phyloP scores from a whole-genome alignment of 2,329 filamentous ascomycete species.

The Cercospora sp. region DNA sequence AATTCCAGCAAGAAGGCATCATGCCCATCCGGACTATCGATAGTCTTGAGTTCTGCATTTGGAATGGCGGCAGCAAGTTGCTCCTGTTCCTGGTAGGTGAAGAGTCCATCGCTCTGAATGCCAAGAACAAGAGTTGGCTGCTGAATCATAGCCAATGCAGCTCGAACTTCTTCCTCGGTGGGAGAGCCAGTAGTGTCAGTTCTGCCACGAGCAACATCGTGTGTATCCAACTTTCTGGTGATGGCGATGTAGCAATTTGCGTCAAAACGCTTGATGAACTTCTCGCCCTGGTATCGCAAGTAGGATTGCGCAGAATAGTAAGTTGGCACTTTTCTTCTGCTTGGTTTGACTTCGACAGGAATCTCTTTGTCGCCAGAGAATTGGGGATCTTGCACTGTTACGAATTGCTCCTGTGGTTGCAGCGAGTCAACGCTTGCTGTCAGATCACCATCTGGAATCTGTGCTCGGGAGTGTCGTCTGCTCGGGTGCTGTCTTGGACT shows the following conservation, averaged over 20 bases:
- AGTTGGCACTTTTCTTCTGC: conserved; percentile 54
- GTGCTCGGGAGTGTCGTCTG: conserved; percentile 31
- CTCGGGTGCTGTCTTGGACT: conserved; percentile 45
- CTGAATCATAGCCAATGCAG: conserved; percentile 77
- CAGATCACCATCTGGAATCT: conserved; percentile 31
- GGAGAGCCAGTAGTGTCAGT: conserved; percentile 38
- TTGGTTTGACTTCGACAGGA: conserved; percentile 31
- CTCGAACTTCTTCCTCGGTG: conserved; percentile 57
- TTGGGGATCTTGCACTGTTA: conserved; percentile 47
- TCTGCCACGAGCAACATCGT: conserved; percentile 64
- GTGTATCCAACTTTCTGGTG: conserved; percentile 94
- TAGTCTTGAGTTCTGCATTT: conserved; percentile 75
- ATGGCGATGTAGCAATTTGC: conserved; percentile 99
- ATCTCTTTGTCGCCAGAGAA: conserved; percentile 47
- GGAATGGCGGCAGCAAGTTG: conserved; percentile 83
- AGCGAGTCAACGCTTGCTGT: conserved; percentile 26
- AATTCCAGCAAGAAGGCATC: conserved; percentile 97
- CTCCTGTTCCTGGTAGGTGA: conserved; percentile 95
- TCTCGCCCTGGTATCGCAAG: conserved; percentile 90
- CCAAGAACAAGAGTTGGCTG: conserved; percentile 90
- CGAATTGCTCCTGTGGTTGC: conserved; percentile 21
- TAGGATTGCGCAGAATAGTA: conserved; percentile 99
- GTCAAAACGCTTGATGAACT: conserved; percentile 96
- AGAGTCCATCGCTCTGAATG: conserved; percentile 93
- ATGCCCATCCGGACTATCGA: conserved; percentile 92